phyloP scores from a whole-genome alignment of 2,329 filamentous ascomycete genomes.

The Colletotrichum kahawae region DNA sequence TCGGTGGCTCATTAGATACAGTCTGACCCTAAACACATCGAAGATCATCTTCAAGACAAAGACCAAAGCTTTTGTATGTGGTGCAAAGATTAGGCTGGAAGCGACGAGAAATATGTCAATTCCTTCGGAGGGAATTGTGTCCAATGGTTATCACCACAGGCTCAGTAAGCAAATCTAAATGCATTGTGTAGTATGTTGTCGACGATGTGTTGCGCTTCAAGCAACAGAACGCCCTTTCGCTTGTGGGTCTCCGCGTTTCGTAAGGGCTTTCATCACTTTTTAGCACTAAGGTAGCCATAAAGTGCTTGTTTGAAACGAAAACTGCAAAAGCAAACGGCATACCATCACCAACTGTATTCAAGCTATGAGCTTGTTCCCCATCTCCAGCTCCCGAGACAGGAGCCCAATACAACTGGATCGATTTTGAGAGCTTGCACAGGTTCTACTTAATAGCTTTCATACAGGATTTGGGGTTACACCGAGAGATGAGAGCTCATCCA shows the following conservation, averaged over 20 bases:
- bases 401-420: background rate
- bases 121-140: no score
- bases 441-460: background rate
- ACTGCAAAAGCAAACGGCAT: background rate
- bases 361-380: no score
- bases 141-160: background rate
- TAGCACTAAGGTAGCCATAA: background rate
- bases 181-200: background rate
- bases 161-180: background rate
- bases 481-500: background rate
- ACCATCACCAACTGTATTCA: no score
- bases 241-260: background rate
- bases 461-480: accelerated
- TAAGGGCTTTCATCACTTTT: background rate
- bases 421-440: background rate
- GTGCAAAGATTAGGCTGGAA: no score
- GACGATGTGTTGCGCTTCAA: background rate
- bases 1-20: no score
- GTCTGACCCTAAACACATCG: no score
- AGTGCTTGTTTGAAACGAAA: background rate
- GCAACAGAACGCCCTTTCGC: background rate
- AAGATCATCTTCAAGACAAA: no score
- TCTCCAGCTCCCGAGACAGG: background rate
- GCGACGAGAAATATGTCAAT: no score
- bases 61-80: no score